Evolutionary conservation across 345 rosid species (phyloP), one percentile per base, ranked within the genome.

Genomic region (Brassica nigra): DNA sequence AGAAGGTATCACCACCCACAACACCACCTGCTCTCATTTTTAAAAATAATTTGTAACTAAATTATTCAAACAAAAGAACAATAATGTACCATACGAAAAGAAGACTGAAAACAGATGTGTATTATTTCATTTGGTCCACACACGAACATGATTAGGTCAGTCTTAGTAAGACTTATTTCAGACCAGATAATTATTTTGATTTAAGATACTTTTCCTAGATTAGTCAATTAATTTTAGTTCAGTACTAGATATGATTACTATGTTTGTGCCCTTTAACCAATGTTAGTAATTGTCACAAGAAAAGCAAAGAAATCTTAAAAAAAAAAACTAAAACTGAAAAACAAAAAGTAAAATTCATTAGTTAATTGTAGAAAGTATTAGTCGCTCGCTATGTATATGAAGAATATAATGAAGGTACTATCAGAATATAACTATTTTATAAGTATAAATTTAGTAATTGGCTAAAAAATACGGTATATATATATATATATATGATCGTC

Each of bases 1-100:
- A 1, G 79, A 75, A 0, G 99, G 99, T 61, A 91, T 78, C 76
- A 80, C 92, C 55, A 87, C 89, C 99, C 99, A 95, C 37, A 95
- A 59, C 33, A 90, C 88, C 57, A 91, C 81, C 99, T 95, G 89
- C 66, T 59, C 86, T 62, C 77, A 69, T 49, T 8, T 70, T 62
- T 44, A 57, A 18, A 57, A 57, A 57, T 4, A 36, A 16, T 64
- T 36, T 14, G 37, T 12, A 11, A 34, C n/a, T 47, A 8, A 61
- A 74, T 74, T 52, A 75, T 70, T 70, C 15, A 39, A 74, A 80
- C 72, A 69, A 63, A 47, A 63, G 30, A 10, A 75, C 62, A 80
- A 80, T 69, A 52, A 0, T 80, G 79, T 80, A 80, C 83, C 64
- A 69, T 7, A 58, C 75, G 66, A 62, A 66, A 8, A 39, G 3